These are phyloP conservation scores for Candida germanica DNA, from an alignment of 805 yeast genomes.

Conservation along the genomic window DNA sequence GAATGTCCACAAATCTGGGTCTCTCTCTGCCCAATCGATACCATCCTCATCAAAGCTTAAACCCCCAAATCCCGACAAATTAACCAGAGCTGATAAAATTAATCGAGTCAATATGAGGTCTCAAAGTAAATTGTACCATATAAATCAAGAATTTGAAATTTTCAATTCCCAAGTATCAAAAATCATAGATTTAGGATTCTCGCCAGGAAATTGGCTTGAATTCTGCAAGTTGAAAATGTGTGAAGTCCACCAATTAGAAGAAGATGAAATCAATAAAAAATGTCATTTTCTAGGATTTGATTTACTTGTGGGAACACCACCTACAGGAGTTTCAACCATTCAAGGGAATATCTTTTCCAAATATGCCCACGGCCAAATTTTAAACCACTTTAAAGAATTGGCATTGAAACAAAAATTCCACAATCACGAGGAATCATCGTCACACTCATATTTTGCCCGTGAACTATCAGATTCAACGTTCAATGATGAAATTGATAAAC, in stretches of 20 bases:
- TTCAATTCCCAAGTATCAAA: slow-evolving; percentile 25
- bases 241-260: slow-evolving; percentile 24
- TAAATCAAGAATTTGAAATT: slow-evolving; percentile 26
- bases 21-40: neutral
- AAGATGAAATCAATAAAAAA: slow-evolving; percentile 20
- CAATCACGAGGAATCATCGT: slow-evolving; percentile 8
- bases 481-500: slow-evolving; percentile 20
- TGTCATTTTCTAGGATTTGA: slow-evolving; percentile 45
- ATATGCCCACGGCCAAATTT: slow-evolving; percentile 24
- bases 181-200: slow-evolving; percentile 39
- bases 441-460: slow-evolving; percentile 25
- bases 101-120: slow-evolving; percentile 21
- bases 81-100: slow-evolving; percentile 24
- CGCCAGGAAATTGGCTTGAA: slow-evolving; percentile 42
- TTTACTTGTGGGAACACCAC: slow-evolving; percentile 74
- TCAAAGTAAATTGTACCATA: slow-evolving; percentile 23
- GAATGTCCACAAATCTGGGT: neutral
- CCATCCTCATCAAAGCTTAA: neutral
- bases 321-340: slow-evolving; percentile 70
- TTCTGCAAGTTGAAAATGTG: slow-evolving; percentile 27
- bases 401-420: slow-evolving; percentile 16
- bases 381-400: slow-evolving; percentile 27
- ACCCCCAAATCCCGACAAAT: slow-evolving; percentile 2
- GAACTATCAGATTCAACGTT: slow-evolving; percentile 23
- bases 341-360: slow-evolving; percentile 85